These are phyloP conservation scores for Suillus subluteus DNA, from an alignment of 768 basidiomycete genomes.

Conservation along the genomic window DNA sequence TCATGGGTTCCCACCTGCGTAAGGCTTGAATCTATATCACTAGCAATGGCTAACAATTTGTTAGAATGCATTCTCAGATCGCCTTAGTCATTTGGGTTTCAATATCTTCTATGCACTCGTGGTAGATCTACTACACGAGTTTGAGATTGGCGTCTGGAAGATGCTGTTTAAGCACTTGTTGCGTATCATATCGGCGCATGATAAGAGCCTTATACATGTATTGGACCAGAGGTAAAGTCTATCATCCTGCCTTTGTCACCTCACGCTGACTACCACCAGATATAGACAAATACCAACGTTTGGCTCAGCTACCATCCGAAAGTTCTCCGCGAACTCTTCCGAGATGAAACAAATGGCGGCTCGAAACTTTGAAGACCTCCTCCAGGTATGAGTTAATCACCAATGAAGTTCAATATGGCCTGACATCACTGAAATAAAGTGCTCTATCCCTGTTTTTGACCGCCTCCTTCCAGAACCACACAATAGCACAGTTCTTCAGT, in stretches of 20 bases:
- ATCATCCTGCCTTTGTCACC: neutral
- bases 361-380: slow-evolving; percentile 40
- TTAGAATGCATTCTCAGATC: slow-evolving; percentile 41
- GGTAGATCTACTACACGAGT: slow-evolving; percentile 42
- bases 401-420: neutral
- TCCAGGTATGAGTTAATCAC: slow-evolving; percentile 25
- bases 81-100: slow-evolving; percentile 22
- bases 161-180: neutral
- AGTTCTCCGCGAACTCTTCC: neutral
- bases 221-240: neutral
- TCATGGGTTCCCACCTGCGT: neutral
- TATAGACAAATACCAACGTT: neutral
- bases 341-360: slow-evolving; percentile 28
- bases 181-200: neutral
- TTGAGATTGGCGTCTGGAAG: slow-evolving; percentile 24
- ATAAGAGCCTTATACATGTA: neutral
- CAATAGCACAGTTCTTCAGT: slow-evolving; percentile 22
- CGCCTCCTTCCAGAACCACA: slow-evolving; percentile 34
- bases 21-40: neutral
- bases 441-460: slow-evolving; percentile 41
- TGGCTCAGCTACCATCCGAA: neutral
- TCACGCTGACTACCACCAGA: neutral
- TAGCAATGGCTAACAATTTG: neutral
- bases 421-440: slow-evolving; percentile 21
- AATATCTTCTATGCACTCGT: slow-evolving; percentile 32